Percentiles rank a stretch among this genome's conserved stretches.
Evolutionary conservation across 768 basidiomycete species (phyloP).

Genomic region (Candolleomyces aberdarensis): DNA sequence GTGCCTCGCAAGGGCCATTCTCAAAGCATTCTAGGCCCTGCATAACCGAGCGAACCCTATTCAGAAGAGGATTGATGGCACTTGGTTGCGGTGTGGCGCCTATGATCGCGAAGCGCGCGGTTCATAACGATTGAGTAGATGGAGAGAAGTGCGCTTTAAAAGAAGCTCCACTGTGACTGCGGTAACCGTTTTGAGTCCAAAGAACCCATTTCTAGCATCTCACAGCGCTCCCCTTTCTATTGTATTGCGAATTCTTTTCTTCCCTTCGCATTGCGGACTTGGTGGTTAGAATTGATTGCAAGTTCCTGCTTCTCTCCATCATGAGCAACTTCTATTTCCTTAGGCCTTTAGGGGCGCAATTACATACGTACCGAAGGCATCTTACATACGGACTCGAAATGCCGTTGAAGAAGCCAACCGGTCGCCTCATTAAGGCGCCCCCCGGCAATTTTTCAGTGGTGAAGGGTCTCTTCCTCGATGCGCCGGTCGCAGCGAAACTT

Average conservation of each 20-base stretch:
- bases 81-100: conserved; percentile 3
- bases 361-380: conserved; percentile 2
- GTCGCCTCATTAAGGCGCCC: background rate
- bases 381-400: background rate
- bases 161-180: background rate
- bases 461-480: background rate
- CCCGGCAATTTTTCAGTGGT: background rate
- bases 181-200: background rate
- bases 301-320: background rate
- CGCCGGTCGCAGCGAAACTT: background rate
- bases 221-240: background rate
- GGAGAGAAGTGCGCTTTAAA: background rate
- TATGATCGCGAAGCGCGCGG: conserved; percentile 7
- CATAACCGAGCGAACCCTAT: no score
- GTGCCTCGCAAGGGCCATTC: background rate
- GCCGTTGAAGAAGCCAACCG: background rate
- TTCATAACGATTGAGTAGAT: background rate
- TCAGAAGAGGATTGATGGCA: no score
- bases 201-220: background rate
- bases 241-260: background rate
- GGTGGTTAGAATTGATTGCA: background rate
- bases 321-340: background rate
- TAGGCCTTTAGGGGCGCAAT: background rate
- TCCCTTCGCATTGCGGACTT: background rate
- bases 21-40: background rate